These are phyloP conservation scores for Schizosaccharomyces octosporus DNA, from an alignment of 805 yeast genomes.

Conservation along the genomic window DNA sequence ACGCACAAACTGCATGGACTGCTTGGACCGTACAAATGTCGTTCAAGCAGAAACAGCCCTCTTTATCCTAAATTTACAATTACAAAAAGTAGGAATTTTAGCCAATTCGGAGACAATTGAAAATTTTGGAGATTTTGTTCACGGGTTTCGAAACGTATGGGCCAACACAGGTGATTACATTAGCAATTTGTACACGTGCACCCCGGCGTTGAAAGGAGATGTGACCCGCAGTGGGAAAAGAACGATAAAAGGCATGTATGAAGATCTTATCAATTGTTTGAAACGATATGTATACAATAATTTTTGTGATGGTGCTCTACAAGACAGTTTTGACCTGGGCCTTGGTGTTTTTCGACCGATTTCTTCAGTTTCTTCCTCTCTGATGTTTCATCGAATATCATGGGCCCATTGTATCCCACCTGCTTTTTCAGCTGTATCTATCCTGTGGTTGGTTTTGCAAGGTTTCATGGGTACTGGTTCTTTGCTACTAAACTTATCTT, in stretches of 20 bases:
- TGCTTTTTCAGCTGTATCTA: background rate
- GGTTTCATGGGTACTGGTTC: background rate
- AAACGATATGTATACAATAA: background rate
- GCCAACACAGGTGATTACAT: constrained; percentile 96
- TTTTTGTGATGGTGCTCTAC: background rate
- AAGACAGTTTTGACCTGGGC: background rate
- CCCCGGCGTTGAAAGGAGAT: constrained; percentile 93
- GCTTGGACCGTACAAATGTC: constrained; percentile 88
- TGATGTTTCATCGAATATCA: background rate
- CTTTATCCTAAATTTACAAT: constrained; percentile 60
- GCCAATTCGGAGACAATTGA: constrained; percentile 22
- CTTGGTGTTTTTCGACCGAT: background rate
- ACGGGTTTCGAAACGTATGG: constrained; percentile 59
- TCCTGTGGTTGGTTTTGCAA: background rate
- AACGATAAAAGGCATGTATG: background rate
- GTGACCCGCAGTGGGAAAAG: constrained; percentile 27
- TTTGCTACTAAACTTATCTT: background rate
- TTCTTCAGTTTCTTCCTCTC: background rate
- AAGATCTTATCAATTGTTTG: background rate
- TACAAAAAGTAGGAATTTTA: constrained; percentile 32
- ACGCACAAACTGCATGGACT: constrained; percentile 94
- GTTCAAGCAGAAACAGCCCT: constrained; percentile 72
- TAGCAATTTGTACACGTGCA: constrained; percentile 72
- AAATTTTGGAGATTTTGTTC: constrained; percentile 30
- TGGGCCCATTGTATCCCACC: background rate